Evolutionary conservation across 768 basidiomycete genomes (phyloP).

Genomic region (Lactifluus pinguis): DNA sequence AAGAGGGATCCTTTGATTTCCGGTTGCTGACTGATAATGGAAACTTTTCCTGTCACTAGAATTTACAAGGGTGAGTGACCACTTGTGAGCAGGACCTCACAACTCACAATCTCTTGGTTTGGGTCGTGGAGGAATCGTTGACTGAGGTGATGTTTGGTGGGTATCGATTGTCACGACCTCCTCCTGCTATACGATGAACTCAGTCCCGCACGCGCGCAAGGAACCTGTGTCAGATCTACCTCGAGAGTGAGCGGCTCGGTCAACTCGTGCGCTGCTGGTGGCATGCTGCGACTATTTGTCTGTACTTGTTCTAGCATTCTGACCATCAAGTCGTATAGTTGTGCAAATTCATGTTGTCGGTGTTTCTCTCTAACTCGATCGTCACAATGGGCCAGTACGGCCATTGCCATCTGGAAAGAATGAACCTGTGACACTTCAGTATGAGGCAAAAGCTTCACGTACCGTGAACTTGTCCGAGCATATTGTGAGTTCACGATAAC

Average conservation of each 20-base stretch:
- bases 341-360: background rate
- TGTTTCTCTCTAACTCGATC: background rate
- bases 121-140: background rate
- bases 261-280: background rate
- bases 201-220: background rate
- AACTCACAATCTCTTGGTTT: no score
- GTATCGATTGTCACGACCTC: background rate
- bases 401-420: background rate
- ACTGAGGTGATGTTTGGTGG: background rate
- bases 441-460: constrained; percentile 4
- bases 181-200: no score
- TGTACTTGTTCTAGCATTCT: background rate
- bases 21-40: constrained; percentile 23
- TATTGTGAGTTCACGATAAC: constrained; percentile 18
- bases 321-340: background rate
- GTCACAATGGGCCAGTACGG: background rate
- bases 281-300: background rate
- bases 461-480: constrained; percentile 32
- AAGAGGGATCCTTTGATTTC: constrained; percentile 30
- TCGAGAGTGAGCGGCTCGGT: background rate
- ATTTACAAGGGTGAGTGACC: background rate
- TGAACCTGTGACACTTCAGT: no score
- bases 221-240: background rate
- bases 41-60: constrained; percentile 26
- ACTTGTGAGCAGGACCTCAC: no score